Base-by-base conservation (phyloP, 257 asterid species). In the Henckelia pumila region DNA sequence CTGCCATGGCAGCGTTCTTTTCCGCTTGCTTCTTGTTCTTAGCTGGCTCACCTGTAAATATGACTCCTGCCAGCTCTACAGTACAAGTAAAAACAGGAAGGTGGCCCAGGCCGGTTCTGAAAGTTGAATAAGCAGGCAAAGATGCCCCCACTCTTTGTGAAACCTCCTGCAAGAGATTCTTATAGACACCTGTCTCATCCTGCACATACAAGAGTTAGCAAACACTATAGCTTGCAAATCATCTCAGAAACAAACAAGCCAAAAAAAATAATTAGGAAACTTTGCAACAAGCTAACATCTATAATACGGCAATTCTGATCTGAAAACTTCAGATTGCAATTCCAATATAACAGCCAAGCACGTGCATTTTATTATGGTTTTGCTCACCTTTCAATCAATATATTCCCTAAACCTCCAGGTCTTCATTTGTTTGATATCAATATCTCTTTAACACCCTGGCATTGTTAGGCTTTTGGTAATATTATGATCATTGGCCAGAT, bases 181-280 rank as follows among this genome's bases (percentile, higher is more conserved):
- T 89, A 81, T 86, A 89, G 37, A 89, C 88, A 29, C 96, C 95
- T 19, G 96, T 89, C 78, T 89, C 96, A 67, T 89, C 96, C 96
- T 89, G 85, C 19, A 61, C 10, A 64, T 32, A 40, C 68, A 64
- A 24, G 29, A 56, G 67, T 61, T 56, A 73, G 68, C 59, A 80
- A 56, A 53, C 58, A 69, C n/a, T 65, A 52, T 70, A 70, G 71
- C 49, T 3, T 56, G 58, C 70, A 71, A 61, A 37, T 59, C n/a
- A 26, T 63, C 8, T 24, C 8, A 8, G 16, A 60, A 26, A 20
- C n/a, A 0, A 44, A 61, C 22, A 32, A n/a, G 49, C 3, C 8
- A 33, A 6, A 11, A 11, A 52, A 20, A 32, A 56, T 59, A 44
- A 21, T 30, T 26, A 16, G 26, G 55, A 67, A 9, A 50, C 19